Percentiles rank a stretch among this genome's conserved stretches.
Evolutionary conservation across 768 basidiomycete species (phyloP).

Genomic region (Lyophyllum decastes): DNA sequence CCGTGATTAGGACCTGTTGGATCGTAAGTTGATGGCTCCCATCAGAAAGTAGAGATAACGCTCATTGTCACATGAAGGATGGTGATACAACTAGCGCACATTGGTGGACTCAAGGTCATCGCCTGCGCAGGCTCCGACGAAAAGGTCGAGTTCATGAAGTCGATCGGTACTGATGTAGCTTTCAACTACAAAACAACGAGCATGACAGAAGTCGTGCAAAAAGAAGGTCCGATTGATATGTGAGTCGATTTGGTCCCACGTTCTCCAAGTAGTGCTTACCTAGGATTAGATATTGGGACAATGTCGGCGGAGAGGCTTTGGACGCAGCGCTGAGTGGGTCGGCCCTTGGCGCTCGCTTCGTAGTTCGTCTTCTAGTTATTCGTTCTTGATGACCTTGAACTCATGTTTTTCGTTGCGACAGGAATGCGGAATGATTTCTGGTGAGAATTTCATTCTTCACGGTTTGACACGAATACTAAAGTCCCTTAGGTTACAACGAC

Average conservation of each 20-base stretch:
- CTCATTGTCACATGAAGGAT: slow-evolving; percentile 26
- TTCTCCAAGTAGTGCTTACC: not conserved
- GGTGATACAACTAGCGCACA: slow-evolving; percentile 53
- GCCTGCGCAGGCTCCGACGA: slow-evolving; percentile 71
- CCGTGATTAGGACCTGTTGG: slow-evolving; percentile 40
- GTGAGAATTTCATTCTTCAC: slow-evolving; percentile 5
- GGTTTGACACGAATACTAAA: not conserved
- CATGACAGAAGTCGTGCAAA: slow-evolving; percentile 50
- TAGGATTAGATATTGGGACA: slow-evolving; percentile 49
- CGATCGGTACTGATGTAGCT: slow-evolving; percentile 63
- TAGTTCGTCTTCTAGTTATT: slow-evolving; percentile 34
- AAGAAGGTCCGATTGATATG: slow-evolving; percentile 55
- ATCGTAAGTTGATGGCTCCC: slow-evolving; percentile 6
- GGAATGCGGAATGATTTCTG: slow-evolving; percentile 46
- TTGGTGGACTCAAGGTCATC: slow-evolving; percentile 61
- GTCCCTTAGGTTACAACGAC: slow-evolving; percentile 30
- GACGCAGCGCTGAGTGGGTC: slow-evolving; percentile 55
- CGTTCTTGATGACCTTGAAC: not conserved
- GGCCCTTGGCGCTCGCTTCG: slow-evolving; percentile 45
- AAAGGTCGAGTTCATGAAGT: slow-evolving; percentile 63
- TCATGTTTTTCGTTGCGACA: slow-evolving; percentile 4
- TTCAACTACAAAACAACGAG: slow-evolving; percentile 74
- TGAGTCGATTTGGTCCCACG: slow-evolving; percentile 21
- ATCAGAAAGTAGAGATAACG: not conserved
- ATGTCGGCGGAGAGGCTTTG: slow-evolving; percentile 60